Conservation (phyloP, 306 rosid genomes). For the Dalbergia cochinchinensis region DNA sequence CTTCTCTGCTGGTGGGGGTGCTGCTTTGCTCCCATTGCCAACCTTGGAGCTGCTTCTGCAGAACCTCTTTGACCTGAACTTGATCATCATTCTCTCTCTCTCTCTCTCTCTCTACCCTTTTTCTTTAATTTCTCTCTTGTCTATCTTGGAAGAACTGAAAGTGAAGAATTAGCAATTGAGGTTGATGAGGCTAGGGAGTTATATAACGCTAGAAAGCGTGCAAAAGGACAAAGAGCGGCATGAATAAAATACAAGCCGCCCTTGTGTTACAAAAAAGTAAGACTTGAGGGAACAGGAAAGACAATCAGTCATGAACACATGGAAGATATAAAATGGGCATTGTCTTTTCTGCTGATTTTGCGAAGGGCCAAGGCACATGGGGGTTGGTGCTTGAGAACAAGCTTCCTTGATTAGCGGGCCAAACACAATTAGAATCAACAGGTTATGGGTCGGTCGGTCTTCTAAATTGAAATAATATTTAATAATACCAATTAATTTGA, state of each 20-base stretch:
- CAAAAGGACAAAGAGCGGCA: conserved; percentile 31
- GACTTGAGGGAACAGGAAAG: conserved; percentile 34
- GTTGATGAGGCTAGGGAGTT: conserved; percentile 46
- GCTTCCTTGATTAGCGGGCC: conserved; percentile 81
- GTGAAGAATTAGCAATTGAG: not conserved
- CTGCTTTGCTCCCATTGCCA: conserved; percentile 45
- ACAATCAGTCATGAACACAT: conserved; percentile 49
- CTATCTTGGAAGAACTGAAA: conserved; percentile 23
- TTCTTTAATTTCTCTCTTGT: not conserved
- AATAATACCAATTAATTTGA: not conserved
- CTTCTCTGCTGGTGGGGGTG: conserved; percentile 43
- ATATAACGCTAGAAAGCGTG: conserved; percentile 49
- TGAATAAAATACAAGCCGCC: conserved; percentile 55
- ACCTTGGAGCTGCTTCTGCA: conserved; percentile 73
- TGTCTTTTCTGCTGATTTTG: conserved; percentile 51
- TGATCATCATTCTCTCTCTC: conserved; percentile 62
- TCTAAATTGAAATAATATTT: conserved; percentile 21
- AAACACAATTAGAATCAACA: conserved; percentile 30
- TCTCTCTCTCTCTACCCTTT: not conserved
- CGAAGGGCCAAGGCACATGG: conserved; percentile 79
- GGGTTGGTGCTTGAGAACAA: conserved; percentile 63
- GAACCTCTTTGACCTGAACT: conserved; percentile 82
- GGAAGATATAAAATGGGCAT: conserved; percentile 52
- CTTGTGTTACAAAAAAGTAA: conserved; percentile 46
- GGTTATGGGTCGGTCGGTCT: conserved; percentile 45